A percentile compares a stretch with the other conserved stretches of the same genome.
Evolutionary conservation across 164 flowering plant genomes (phyloP).

Genomic region (Berberis vulgaris): DNA sequence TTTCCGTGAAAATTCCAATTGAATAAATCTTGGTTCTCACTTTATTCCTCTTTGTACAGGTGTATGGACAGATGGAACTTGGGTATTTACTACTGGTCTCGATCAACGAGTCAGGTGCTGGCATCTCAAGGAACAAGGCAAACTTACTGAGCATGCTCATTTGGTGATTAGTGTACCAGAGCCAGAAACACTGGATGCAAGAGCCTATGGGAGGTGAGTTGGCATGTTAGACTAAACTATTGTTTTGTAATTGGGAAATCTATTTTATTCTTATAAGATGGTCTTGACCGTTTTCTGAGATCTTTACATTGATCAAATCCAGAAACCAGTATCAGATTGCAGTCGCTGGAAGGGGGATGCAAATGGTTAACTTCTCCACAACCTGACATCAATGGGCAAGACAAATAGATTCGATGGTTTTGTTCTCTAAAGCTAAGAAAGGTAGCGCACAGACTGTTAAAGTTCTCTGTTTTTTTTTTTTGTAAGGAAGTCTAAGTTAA

Average conservation of each 20-base stretch:
- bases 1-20: neutral
- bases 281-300: conserved; percentile 1
- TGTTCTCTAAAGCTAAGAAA: too few species aligned
- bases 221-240: neutral
- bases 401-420: neutral
- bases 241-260: neutral
- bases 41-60: conserved; percentile 34
- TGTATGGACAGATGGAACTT: conserved; percentile 86
- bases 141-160: conserved; percentile 48
- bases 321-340: conserved; percentile 78
- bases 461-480: too few species aligned
- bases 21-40: neutral
- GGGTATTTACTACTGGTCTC: conserved; percentile 92
- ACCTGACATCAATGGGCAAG: conserved; percentile 11
- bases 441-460: too few species aligned
- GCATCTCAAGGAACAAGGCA: conserved; percentile 36
- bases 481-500: too few species aligned
- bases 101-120: conserved; percentile 96
- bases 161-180: conserved; percentile 78
- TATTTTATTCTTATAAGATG: neutral
- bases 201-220: conserved; percentile 52
- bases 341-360: conserved; percentile 98
- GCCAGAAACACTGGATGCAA: conserved; percentile 84
- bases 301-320: conserved; percentile 12
- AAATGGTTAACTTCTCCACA: conserved; percentile 60